Conservation (phyloP, 805 yeast genomes). For the Candida gorgasii region DNA sequence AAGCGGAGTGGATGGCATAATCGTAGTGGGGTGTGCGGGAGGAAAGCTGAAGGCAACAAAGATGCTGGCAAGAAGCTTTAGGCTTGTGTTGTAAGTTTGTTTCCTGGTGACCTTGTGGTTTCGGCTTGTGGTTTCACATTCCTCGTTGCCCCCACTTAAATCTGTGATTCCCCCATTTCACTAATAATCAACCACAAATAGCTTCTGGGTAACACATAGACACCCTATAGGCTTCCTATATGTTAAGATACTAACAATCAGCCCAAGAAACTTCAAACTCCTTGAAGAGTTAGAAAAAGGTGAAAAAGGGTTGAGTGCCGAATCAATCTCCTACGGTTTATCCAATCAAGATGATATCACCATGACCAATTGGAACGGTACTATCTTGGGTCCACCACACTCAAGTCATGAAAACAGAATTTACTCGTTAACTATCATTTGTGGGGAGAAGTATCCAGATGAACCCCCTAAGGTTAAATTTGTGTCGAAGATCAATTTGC, state of each 20-base stretch:
- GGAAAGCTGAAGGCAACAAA: too few species aligned
- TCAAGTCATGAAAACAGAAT: constrained; percentile 88
- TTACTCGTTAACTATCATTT: constrained; percentile 75
- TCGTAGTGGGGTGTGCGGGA: background rate
- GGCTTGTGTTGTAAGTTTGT: too few species aligned
- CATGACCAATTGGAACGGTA: constrained; percentile 97
- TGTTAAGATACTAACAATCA: constrained; percentile 22
- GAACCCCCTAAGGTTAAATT: constrained; percentile 83
- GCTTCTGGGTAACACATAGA: too few species aligned
- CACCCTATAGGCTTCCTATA: too few species aligned
- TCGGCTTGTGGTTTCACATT: too few species aligned
- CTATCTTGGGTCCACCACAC: constrained; percentile 96
- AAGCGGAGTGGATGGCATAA: background rate
- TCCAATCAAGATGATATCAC: constrained; percentile 87
- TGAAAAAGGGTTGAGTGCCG: constrained; percentile 96
- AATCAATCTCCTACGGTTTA: constrained; percentile 93
- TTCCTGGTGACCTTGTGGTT: too few species aligned
- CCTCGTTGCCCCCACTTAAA: too few species aligned
- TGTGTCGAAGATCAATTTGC: constrained; percentile 81
- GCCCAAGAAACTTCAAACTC: constrained; percentile 92
- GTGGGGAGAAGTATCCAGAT: constrained; percentile 86
- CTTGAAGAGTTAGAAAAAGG: constrained; percentile 97
- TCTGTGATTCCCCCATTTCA: too few species aligned
- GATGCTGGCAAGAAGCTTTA: too few species aligned
- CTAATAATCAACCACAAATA: too few species aligned